Evolutionary conservation across 2,329 filamentous ascomycete species (phyloP), one percentile per base, ranked within the genome.

Genomic region (Fonsecaea pugnacius): DNA sequence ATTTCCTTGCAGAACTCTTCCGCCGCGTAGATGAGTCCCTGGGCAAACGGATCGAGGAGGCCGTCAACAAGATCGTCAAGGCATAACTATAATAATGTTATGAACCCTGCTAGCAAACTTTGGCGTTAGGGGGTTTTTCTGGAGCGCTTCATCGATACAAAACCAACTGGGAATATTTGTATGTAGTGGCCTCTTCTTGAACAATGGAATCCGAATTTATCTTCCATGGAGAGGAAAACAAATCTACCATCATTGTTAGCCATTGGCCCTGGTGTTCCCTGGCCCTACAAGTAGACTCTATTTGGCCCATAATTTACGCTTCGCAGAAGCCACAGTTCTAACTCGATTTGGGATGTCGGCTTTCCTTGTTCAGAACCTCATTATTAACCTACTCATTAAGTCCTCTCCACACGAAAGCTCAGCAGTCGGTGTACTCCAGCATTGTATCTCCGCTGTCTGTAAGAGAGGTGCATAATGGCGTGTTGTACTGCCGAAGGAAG

Each of bases 41-140:
- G 4, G 62, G 62, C 27, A 52, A 64, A 21, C 48, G 62, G 7
- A 56, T 60, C 32, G 18, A 64, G 43, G 83, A 84, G 4, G 81
- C 79, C 4, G 61, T 63, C 43, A 60, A 54, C 50, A 54, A 60
- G 27, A 54, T 54, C 3, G 24, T 60, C 50, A 54, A 60, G 27
- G 43, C 14, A n/a, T 59, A 8, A 48, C 24, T 14, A 4, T 27
- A 18, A 46, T 21, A 21, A 5, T 21, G 21, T 18, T 21, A 9
- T n/a, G 7, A 18, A 8, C 2, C 40, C n/a, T 21, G n/a, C 7
- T 2, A 18, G 40, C 40, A 30, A 30, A 46, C 40, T 46, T 46
- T 8, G 40, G 40, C 40, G 40, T 46, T 46, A 21, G 18, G 40
- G 7, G n/a, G 40, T n/a, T 10, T 21, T 21, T 24, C 36, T 21